A percentile compares a stretch with the other conserved stretches of the same genome.
These are phyloP conservation scores for Aspergillus transmontanensis DNA, from an alignment of 2,329 filamentous ascomycete genomes.

Conservation along the genomic window DNA sequence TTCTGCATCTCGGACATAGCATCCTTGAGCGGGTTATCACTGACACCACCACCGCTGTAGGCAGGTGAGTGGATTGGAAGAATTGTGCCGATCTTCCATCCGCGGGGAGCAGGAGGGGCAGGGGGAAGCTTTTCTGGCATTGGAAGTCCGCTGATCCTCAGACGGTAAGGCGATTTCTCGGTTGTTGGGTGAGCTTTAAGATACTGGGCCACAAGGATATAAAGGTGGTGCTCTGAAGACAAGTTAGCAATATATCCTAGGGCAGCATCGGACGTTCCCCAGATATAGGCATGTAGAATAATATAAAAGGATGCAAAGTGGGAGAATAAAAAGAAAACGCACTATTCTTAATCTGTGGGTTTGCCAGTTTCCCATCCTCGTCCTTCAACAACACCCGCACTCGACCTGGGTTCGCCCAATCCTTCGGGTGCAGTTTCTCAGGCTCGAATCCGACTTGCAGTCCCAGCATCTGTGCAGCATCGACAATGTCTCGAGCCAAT, in stretches of 20 bases:
- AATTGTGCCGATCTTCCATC: slow-evolving; percentile 86
- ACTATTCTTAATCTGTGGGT: slow-evolving; percentile 65
- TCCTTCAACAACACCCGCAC: slow-evolving; percentile 74
- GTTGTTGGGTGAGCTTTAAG: slow-evolving; percentile 77
- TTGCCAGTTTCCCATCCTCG: slow-evolving; percentile 53
- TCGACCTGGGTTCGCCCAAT: slow-evolving; percentile 95
- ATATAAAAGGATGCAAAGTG: background rate
- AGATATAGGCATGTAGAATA: too few species aligned
- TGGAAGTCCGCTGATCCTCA: slow-evolving; percentile 74
- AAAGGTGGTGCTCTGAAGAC: slow-evolving; percentile 76
- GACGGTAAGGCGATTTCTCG: slow-evolving; percentile 68
- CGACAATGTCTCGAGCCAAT: slow-evolving; percentile 83
- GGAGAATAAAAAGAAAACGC: slow-evolving; percentile 31
- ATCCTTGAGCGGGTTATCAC: slow-evolving; percentile 91
- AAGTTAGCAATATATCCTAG: background rate
- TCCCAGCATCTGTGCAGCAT: slow-evolving; percentile 75
- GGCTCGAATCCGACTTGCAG: slow-evolving; percentile 74
- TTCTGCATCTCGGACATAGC: slow-evolving; percentile 92
- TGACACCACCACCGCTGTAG: slow-evolving; percentile 88
- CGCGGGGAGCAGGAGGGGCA: slow-evolving; percentile 74
- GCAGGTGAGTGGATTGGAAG: slow-evolving; percentile 86
- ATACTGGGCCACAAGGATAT: slow-evolving; percentile 75
- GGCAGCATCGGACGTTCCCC: background rate
- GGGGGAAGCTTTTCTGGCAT: slow-evolving; percentile 69
- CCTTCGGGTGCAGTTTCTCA: slow-evolving; percentile 88